Evolutionary conservation across 164 flowering plant genomes (phyloP).

Genomic region (Warburgia ugandensis): DNA sequence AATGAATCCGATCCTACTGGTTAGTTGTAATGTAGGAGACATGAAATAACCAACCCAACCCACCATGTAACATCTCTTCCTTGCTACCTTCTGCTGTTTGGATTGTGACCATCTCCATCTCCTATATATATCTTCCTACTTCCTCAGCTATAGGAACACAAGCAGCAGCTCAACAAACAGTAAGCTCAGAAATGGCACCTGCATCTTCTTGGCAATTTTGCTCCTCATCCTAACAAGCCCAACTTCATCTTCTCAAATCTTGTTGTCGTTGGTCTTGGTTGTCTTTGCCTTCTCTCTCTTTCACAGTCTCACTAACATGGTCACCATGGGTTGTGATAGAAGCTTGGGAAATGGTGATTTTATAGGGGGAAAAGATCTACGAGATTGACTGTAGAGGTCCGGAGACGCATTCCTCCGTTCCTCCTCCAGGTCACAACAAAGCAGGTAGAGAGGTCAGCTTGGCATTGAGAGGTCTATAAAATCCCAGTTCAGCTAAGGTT

Average conservation of each 20-base stretch:
- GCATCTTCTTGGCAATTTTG: not conserved
- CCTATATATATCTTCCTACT: not conserved
- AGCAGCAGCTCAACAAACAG: not conserved
- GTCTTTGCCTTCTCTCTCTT: no score
- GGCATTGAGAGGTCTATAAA: no score
- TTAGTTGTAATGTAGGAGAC: slow-evolving; percentile 8
- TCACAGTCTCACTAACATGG: not conserved
- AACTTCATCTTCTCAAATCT: no score
- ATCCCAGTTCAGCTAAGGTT: no score
- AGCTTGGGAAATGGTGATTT: not conserved
- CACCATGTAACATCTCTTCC: not conserved
- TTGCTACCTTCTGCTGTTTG: not conserved
- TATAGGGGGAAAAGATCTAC: slow-evolving; percentile 32
- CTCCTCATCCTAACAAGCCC: not conserved
- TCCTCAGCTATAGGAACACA: not conserved
- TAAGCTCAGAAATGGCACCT: not conserved
- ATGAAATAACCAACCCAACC: not conserved
- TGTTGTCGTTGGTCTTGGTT: no score
- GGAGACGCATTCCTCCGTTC: slow-evolving; percentile 62
- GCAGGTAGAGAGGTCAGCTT: not conserved
- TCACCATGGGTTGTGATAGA: slow-evolving; percentile 4
- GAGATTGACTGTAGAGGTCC: slow-evolving; percentile 91
- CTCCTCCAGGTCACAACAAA: slow-evolving; percentile 44
- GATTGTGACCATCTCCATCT: not conserved
- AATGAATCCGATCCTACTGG: not conserved